Evolutionary conservation across 163 green algal species (phyloP).

Genomic region (Coccomyxa subellipsoidea): DNA sequence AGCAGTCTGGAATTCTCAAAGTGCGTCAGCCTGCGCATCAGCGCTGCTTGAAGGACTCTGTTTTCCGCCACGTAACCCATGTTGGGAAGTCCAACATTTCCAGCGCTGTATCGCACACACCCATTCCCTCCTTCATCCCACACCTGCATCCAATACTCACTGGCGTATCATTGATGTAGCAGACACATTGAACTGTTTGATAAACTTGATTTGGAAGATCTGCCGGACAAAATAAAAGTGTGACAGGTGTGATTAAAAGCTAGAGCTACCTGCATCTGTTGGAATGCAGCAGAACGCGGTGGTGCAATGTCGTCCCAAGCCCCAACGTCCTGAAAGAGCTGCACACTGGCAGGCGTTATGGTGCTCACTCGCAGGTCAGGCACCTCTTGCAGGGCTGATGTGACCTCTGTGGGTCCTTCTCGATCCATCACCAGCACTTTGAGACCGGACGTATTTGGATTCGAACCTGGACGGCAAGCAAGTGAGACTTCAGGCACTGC

Average conservation of each 20-base stretch:
- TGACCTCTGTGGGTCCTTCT: constrained; percentile 12
- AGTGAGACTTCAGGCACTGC: no score
- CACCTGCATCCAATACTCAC: constrained; percentile 55
- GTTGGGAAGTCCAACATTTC: constrained; percentile 28
- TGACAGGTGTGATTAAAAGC: background rate
- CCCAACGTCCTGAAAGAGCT: constrained; percentile 49
- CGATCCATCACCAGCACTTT: constrained; percentile 62
- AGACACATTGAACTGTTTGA: no score
- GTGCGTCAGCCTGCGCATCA: constrained; percentile 20
- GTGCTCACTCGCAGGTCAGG: constrained; percentile 74
- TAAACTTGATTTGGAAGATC: background rate
- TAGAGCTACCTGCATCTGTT: constrained; percentile 61
- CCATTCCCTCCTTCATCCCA: constrained; percentile 62
- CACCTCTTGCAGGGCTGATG: background rate
- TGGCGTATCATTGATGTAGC: no score
- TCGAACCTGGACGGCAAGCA: constrained; percentile 38
- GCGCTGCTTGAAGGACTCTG: constrained; percentile 40
- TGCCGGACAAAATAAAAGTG: background rate
- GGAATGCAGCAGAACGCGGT: constrained; percentile 45
- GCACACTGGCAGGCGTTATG: constrained; percentile 68
- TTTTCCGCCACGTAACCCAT: constrained; percentile 81
- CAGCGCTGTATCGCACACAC: constrained; percentile 58
- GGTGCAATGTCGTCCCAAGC: constrained; percentile 56
- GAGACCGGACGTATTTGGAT: constrained; percentile 53
- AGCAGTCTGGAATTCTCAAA: background rate